Evolutionary conservation across 805 yeast species (phyloP), one percentile per base, ranked within the genome.

Genomic region (Sugiyamaella boreocaroliniensis): DNA sequence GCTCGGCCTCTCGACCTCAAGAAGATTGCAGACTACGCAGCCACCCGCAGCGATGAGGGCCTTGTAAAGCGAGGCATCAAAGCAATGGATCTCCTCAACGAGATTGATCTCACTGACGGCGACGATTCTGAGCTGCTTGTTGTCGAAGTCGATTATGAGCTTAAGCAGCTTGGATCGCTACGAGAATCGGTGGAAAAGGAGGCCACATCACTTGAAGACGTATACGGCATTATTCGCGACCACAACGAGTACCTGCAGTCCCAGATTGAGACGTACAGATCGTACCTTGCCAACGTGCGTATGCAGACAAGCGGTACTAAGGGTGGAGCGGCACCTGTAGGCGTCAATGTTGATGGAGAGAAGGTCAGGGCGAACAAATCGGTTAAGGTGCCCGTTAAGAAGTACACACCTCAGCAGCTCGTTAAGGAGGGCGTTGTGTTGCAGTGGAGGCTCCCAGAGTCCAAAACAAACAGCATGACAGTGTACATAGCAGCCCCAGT

Each of bases 261-360:
- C 2, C 73, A 70, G 56, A 54, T 70, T 19, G 68, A 68, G 41
- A 68, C 71, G 4, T 70, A 67, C 58, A 57, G 66, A 29, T 66
- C 71, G 20, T 70, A 70, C 53, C 57, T 70, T 51, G 49, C 57
- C 49, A 69, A 70, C 43, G 71, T 68, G 18, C 61, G 72, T 15
- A 55, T 57, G 46, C 70, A 66, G 40, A 61, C 69, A 0, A 26
- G 19, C 8, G 65, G 68, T 2, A 50, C 64, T 5, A 59, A 61
- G 52, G 58, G 53, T 44, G 61, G 59, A 41, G 34, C 22, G 12
- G 48, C 59, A 4, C 60, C 62, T 4, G 55, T 57, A 2, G 62
- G 58, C 2, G 44, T 58, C 29, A 51, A 46, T 19, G 61, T 55
- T 18, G 53, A 50, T 18, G 53, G 52, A 10, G 50, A 49, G 22